Base-by-base conservation (phyloP, 1,284 basidiomycete species). In the Apiotrichum sp. region DNA sequence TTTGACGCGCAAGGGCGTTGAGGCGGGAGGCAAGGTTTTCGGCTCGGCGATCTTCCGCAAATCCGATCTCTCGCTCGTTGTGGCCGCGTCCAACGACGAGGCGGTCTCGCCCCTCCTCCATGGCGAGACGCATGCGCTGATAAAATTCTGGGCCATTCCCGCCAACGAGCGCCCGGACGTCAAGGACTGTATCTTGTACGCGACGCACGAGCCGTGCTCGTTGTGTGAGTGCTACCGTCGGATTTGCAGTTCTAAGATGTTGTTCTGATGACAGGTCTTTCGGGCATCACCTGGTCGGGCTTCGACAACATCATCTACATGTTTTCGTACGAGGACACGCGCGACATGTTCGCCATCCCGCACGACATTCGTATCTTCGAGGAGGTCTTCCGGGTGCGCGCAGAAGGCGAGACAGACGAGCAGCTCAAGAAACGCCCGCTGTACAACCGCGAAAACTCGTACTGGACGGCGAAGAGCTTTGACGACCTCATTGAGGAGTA, bases 141-240 rank as follows among this genome's bases (percentile, higher is more conserved):
- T 65, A 47, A 59, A 65, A 34, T 68, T 66, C 45, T 68, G 62
- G 39, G 59, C 55, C 6, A 31, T 68, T 3, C 63, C 64, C 3
- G 11, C 39, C 13, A 54, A 50, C 3, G 33, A 33, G 29, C 55
- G 64, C 39, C 67, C 67, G 3, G 34, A 44, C 13, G 47, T 61
- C 2, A 61, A 54, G 43, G 67, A 68, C 35, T 68, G 67, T 47
- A 43, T 68, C 38, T 68, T 68, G 56, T 65, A 61, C 49, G 64
- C 67, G 3, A 68, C 67, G 10, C 67, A 68, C 38, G 67, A 68
- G 52, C 67, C 67, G 16, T 68, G 67, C 47, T 68, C 67, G 4
- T 50, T 68, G 10, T 68, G 67, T 68, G 50, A 47, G 65, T 65
- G 1, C 14, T 11, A 2, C 3, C 29, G 29, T 29, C 29, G 29